phyloP scores from a whole-genome alignment of 495 filamentous ascomycete species.

The Xylaria castorea region DNA sequence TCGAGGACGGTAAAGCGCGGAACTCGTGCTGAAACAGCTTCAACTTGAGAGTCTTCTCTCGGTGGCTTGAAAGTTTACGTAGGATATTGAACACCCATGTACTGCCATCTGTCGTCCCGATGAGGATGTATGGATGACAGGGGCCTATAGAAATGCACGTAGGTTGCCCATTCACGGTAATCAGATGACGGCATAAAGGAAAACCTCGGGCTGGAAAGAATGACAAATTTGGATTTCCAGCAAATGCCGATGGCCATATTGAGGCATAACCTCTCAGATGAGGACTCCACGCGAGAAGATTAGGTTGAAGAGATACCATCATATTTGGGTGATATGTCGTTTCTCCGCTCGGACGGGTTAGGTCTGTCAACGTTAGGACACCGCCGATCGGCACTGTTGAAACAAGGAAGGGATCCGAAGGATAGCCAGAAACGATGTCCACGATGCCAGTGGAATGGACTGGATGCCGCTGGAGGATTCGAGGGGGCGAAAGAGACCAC shows the following conservation, averaged over 20 bases:
- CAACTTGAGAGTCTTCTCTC: constrained; percentile 50
- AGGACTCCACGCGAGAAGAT: constrained; percentile 54
- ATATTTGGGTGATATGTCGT: constrained; percentile 53
- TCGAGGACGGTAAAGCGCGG: constrained; percentile 22
- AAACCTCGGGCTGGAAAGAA: constrained; percentile 55
- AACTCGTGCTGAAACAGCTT: constrained; percentile 58
- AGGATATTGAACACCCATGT: constrained; percentile 54
- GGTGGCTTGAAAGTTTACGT: constrained; percentile 53
- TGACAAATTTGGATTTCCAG: constrained; percentile 52
- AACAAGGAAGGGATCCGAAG: constrained; percentile 53
- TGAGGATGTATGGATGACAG: constrained; percentile 53
- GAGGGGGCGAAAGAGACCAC: constrained; percentile 54
- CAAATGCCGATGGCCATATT: constrained; percentile 52
- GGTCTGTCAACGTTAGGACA: constrained; percentile 51
- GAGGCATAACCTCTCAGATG: constrained; percentile 54
- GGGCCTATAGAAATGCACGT: constrained; percentile 52
- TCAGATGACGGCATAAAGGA: constrained; percentile 53
- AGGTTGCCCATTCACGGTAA: constrained; percentile 50
- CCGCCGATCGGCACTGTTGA: constrained; percentile 55
- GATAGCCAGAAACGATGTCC: constrained; percentile 56
- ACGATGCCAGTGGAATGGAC: constrained; percentile 53
- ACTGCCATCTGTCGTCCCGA: constrained; percentile 53
- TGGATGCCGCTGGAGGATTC: constrained; percentile 47
- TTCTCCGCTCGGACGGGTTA: constrained; percentile 52
- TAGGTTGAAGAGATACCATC: constrained; percentile 54